phyloP scores from a whole-genome alignment of 169 alveolate genomes.

The Plasmodium malariae region DNA sequence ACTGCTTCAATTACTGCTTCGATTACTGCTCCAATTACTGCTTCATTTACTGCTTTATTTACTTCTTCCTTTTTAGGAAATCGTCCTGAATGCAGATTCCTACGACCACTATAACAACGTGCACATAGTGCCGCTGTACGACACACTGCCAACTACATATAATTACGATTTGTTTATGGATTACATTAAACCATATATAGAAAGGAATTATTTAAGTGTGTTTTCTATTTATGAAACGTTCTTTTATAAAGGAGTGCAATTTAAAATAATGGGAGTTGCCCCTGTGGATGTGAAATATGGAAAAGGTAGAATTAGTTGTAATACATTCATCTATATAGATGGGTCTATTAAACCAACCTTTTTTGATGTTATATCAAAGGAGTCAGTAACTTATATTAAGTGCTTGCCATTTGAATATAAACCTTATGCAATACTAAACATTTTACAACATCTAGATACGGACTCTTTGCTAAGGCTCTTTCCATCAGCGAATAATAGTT shows the following conservation, averaged over 20 bases:
- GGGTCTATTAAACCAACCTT: conserved; percentile 81
- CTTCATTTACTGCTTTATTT: background rate
- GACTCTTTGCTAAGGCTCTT: conserved; percentile 78
- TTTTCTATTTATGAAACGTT: conserved; percentile 81
- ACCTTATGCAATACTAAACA: conserved; percentile 80
- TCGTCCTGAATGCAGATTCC: conserved; percentile 55
- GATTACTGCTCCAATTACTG: too few species aligned
- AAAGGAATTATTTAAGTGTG: conserved; percentile 79
- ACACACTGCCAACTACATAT: conserved; percentile 81
- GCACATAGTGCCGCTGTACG: conserved; percentile 81
- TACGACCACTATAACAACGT: conserved; percentile 78
- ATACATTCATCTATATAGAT: conserved; percentile 78
- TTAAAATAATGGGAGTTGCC: conserved; percentile 81
- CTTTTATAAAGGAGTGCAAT: conserved; percentile 82
- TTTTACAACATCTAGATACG: conserved; percentile 80
- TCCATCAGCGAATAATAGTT: conserved; percentile 78
- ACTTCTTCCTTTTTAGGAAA: conserved; percentile 16
- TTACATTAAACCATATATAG: conserved; percentile 79
- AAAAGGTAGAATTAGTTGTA: conserved; percentile 78
- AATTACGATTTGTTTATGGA: conserved; percentile 79
- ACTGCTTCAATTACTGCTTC: too few species aligned
- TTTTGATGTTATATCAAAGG: conserved; percentile 78
- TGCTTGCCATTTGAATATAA: conserved; percentile 80
- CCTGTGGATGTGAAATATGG: conserved; percentile 77
- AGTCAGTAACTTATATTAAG: conserved; percentile 76